A percentile compares a stretch with the other conserved stretches of the same genome.
Evolutionary conservation across 371 early-diverging fungal species (phyloP).

Genomic region (Apophysomyces variabilis): DNA sequence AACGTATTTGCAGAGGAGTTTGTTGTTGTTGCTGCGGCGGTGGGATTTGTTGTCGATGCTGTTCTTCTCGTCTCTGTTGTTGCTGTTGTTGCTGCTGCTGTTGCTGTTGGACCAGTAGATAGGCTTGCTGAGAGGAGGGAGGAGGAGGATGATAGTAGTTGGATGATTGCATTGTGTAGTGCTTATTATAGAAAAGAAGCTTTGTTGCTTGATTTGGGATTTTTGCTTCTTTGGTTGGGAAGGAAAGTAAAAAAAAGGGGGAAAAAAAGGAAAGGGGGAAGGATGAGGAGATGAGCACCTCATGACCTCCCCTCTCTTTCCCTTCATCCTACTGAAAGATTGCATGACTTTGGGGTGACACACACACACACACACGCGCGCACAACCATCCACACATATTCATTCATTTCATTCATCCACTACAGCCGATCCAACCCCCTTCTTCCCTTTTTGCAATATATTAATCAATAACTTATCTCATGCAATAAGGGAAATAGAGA

Average conservation of each 20-base stretch:
- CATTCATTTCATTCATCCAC: too few relatives aligned
- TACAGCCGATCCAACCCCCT: too few relatives aligned
- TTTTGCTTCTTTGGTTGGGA: constrained; percentile 12
- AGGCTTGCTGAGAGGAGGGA: constrained; percentile 1
- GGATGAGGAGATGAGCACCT: constrained; percentile 7
- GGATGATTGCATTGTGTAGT: constrained; percentile 12
- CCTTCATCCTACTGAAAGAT: background rate
- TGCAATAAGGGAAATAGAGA: too few relatives aligned
- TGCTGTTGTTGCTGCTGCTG: background rate
- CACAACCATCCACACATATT: too few relatives aligned
- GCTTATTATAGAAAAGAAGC: constrained; percentile 12
- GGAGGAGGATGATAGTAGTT: constrained; percentile 12
- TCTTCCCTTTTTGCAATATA: too few relatives aligned
- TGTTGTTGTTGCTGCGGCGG: constrained; percentile 10
- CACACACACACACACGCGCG: background rate
- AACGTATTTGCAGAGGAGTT: constrained; percentile 11
- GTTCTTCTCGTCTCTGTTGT: background rate
- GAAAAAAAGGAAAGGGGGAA: constrained; percentile 7
- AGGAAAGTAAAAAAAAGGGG: constrained; percentile 3
- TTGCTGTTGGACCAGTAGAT: background rate
- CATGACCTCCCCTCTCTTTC: constrained; percentile 7
- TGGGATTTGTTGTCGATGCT: constrained; percentile 1
- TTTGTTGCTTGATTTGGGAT: constrained; percentile 12
- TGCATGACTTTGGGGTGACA: constrained; percentile 12
- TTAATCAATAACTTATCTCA: too few relatives aligned